These are phyloP conservation scores for Sungouiozyma ichnusensis DNA, from an alignment of 805 yeast genomes.

Conservation along the genomic window DNA sequence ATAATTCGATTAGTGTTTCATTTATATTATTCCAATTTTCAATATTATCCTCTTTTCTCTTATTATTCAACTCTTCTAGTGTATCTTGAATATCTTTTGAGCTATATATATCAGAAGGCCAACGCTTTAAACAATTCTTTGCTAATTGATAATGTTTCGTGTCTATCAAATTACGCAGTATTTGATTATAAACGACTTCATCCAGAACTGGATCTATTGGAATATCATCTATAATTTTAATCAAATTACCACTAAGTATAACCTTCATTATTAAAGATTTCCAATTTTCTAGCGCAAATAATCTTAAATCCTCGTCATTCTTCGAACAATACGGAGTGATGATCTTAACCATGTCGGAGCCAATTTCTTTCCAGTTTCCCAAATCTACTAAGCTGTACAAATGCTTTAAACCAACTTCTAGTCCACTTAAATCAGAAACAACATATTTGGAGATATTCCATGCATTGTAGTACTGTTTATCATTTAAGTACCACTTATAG, in stretches of 20 bases:
- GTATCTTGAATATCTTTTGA: conserved; percentile 32
- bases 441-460: conserved; percentile 66
- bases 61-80: conserved; percentile 33
- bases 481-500: conserved; percentile 58
- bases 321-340: conserved; percentile 27
- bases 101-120: conserved; percentile 53
- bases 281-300: conserved; percentile 43
- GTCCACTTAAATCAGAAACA: conserved; percentile 38
- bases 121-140: conserved; percentile 33
- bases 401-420: conserved; percentile 48
- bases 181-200: conserved; percentile 34
- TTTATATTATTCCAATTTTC: conserved; percentile 26
- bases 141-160: conserved; percentile 31
- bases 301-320: conserved; percentile 13
- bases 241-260: conserved; percentile 36
- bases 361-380: conserved; percentile 48
- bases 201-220: conserved; percentile 40
- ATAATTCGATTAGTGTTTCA: conserved; percentile 40
- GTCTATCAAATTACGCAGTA: conserved; percentile 35
- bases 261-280: conserved; percentile 48
- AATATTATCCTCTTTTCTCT: conserved; percentile 28
- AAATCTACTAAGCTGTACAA: conserved; percentile 33
- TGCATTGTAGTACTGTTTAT: conserved; percentile 49
- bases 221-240: conserved; percentile 37
- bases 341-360: conserved; percentile 27